These are phyloP conservation scores for Coemansia sp. DNA, from an alignment of 192 early-diverging fungal species.

Conservation along the genomic window DNA sequence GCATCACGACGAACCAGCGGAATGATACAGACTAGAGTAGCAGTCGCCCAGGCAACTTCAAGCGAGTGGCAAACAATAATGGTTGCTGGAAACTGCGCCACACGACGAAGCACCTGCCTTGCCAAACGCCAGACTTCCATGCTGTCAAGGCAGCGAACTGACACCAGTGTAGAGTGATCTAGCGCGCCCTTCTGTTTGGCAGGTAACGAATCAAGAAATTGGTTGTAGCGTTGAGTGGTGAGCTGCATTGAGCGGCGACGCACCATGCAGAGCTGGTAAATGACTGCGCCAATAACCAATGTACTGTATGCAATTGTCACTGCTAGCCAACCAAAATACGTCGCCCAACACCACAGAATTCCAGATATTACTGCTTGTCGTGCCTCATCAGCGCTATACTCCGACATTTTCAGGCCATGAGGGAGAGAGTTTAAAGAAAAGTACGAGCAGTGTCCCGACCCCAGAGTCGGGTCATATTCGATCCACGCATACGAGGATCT, in stretches of 20 bases:
- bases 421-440: constrained; percentile 33
- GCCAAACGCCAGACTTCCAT: constrained; percentile 21
- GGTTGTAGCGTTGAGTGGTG: constrained; percentile 8
- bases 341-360: constrained; percentile 30
- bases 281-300: constrained; percentile 18
- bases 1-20: constrained; percentile 11
- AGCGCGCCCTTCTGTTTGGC: background rate
- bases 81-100: constrained; percentile 34
- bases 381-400: constrained; percentile 5
- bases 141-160: constrained; percentile 10
- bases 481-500: constrained; percentile 29
- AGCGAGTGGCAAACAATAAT: constrained; percentile 27
- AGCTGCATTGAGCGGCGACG: constrained; percentile 11
- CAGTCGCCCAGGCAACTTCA: constrained; percentile 30
- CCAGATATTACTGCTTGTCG: constrained; percentile 20
- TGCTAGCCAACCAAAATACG: constrained; percentile 40
- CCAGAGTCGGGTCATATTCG: constrained; percentile 33
- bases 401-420: background rate
- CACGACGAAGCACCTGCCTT: constrained; percentile 28
- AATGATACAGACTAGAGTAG: constrained; percentile 19
- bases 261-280: constrained; percentile 14
- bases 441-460: constrained; percentile 39
- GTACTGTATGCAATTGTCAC: constrained; percentile 21
- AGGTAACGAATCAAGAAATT: background rate
- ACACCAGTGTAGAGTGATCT: constrained; percentile 8